Evolutionary conservation across 768 basidiomycete genomes (phyloP), one percentile per base, ranked within the genome.

Genomic region (Hebeloma cylindrosporum): DNA sequence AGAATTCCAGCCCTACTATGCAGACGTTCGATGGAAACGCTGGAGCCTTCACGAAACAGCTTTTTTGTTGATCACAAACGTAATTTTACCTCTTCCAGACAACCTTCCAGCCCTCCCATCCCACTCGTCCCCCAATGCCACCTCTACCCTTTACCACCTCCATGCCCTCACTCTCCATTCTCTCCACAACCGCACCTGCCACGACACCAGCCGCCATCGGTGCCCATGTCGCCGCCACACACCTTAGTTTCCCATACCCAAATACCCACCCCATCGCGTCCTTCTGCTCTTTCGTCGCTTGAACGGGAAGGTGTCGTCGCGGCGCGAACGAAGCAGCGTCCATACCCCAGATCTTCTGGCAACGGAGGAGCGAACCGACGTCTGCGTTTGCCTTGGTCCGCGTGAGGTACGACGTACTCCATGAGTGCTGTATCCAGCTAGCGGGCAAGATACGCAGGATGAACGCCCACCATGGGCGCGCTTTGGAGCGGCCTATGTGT

Each of bases 181-280:
- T 60, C 17, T 71, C 64, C 3, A 79, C 43, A 3, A 79, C 47
- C 9, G 64, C 68, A 0, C 70, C 74, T 3, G 68, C 67, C 21
- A 83, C 64, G 2, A 80, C 48, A 0, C 67, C 80, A 2, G 72
- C 75, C 1, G 77, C 75, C 38, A 74, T 67, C 1, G 78, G 73
- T 5, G 77, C 80, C 71, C 79, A 80, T 3, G 57, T 60, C 13
- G 55, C 54, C 0, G 75, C 81, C 6, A 74, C 64, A 37, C 79
- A 81, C n/a, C 62, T 53, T 40, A 81, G 51, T 8, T 62, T 62
- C 2, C 77, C 77, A 38, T 58, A 52, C 1, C 82, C 82, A 51
- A 84, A 84, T 0, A 77, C 65, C 7, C 73, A 52, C n/a, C 25
- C 25, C 53, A 56, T 45, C 22, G 63, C 48, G 2, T 40, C 43